Percentiles rank a stretch among this genome's conserved stretches.
Conservation (phyloP, 148 eudicot species). For the Arbutus unedo region DNA sequence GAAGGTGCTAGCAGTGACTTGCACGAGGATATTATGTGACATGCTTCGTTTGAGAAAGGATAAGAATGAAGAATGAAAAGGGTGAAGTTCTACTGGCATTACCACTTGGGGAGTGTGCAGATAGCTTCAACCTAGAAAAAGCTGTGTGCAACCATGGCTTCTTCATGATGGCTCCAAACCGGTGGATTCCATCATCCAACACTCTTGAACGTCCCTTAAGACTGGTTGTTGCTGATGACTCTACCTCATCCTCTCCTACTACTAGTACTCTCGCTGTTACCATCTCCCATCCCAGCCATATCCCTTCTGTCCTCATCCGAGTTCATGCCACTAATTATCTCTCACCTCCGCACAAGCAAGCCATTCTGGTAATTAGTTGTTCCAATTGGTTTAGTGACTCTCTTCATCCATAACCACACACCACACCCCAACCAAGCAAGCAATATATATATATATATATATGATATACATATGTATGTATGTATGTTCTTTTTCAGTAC, state of each 20-base stretch:
- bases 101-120: background rate
- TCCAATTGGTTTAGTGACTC: background rate
- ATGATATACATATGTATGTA: background rate
- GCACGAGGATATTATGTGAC: no score
- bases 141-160: conserved; percentile 18
- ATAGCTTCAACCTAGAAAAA: conserved; percentile 1
- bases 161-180: conserved; percentile 16
- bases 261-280: background rate
- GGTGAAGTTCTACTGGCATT: background rate
- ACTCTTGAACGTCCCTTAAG: conserved; percentile 20
- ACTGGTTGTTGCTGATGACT: background rate
- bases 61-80: no score
- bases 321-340: conserved; percentile 7
- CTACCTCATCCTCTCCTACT: conserved; percentile 16
- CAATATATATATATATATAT: background rate
- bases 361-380: conserved; percentile 15
- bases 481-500: background rate
- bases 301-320: background rate
- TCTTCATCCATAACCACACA: background rate
- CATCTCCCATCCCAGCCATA: background rate
- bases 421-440: no score
- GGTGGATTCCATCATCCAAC: conserved; percentile 3
- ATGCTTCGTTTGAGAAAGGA: no score
- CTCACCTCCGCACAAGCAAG: background rate
- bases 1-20: no score